These are phyloP conservation scores for Fusarium robinianum DNA, from an alignment of 2,329 filamentous ascomycete species.

Conservation along the genomic window DNA sequence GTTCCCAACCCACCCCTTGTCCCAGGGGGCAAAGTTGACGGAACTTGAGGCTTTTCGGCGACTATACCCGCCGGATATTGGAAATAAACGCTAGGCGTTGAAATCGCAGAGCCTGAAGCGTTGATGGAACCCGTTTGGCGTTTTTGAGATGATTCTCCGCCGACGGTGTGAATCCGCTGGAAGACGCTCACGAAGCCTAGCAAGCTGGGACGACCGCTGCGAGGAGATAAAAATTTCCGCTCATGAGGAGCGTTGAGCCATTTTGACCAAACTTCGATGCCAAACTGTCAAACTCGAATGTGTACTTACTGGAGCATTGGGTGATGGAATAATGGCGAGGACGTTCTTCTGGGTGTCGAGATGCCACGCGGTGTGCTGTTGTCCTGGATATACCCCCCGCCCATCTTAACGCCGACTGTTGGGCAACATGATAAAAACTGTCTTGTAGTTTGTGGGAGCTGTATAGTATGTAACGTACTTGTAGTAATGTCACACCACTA, in stretches of 20 bases:
- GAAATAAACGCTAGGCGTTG: constrained; percentile 23
- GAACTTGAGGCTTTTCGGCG: constrained; percentile 1
- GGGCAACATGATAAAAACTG: constrained; percentile 22
- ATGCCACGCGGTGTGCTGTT: constrained; percentile 2
- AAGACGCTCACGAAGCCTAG: constrained; percentile 27
- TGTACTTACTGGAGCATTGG: no score
- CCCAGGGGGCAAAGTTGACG: neutral
- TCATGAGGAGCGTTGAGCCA: neutral
- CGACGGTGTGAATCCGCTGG: constrained; percentile 25
- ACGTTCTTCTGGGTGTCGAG: constrained; percentile 3
- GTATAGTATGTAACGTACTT: no score
- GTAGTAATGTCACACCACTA: no score
- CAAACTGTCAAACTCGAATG: no score
- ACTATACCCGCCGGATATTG: no score
- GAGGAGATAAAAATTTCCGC: constrained; percentile 14
- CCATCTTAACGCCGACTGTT: constrained; percentile 39
- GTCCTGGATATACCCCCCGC: constrained; percentile 21
- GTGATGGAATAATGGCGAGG: no score
- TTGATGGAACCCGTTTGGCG: constrained; percentile 21
- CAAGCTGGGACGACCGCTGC: constrained; percentile 10
- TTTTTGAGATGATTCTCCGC: constrained; percentile 15
- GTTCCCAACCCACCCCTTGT: neutral
- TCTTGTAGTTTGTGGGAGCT: no score
- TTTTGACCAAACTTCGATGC: no score
- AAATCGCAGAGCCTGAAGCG: constrained; percentile 26